These are phyloP conservation scores for Fraxinus xanthoxyloides DNA, from an alignment of 305 asterid species.

Conservation along the genomic window DNA sequence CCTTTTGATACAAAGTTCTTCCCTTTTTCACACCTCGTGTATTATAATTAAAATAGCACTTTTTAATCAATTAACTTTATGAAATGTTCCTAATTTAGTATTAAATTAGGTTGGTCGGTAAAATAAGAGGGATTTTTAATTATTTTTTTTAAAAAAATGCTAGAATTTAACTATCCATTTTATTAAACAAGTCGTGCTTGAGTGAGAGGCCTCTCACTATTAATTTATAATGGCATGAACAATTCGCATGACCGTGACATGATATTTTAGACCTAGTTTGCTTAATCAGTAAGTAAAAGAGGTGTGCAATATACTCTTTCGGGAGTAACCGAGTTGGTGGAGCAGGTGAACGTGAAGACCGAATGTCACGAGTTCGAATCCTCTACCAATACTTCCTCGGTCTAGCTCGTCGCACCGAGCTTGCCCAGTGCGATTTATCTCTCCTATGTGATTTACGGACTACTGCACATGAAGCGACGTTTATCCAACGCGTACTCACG, in stretches of 20 bases:
- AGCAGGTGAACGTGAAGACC: no score
- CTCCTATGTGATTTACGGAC: no score
- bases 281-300: background rate
- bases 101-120: background rate
- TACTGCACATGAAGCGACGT: no score
- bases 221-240: background rate
- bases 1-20: slow-evolving; percentile 86
- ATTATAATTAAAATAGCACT: slow-evolving; percentile 27
- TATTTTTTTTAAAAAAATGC: background rate
- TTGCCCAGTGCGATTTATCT: no score
- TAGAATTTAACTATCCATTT: background rate
- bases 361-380: no score
- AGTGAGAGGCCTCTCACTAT: background rate
- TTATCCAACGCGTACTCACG: no score
- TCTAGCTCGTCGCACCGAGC: no score
- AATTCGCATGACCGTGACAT: background rate
- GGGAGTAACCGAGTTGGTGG: no score
- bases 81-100: background rate
- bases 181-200: background rate
- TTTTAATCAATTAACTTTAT: background rate
- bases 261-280: background rate
- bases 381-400: no score
- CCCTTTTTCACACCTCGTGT: slow-evolving; percentile 61
- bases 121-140: background rate
- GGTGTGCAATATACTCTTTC: background rate